Percentiles rank a stretch among this genome's conserved stretches.
phyloP scores from a whole-genome alignment of 78 protist genomes.

The Dictyostelium brefeldianum region DNA sequence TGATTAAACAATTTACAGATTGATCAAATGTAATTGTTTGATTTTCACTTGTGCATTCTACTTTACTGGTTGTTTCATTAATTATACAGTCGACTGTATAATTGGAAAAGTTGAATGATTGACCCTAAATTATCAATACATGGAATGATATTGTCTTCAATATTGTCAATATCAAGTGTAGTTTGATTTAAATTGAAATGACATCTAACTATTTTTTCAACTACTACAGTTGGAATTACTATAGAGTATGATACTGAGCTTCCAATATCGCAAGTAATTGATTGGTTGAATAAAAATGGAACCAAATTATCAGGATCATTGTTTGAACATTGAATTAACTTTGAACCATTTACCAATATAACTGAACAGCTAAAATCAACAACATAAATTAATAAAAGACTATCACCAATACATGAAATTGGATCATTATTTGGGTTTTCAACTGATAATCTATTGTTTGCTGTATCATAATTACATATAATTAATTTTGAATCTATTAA shows the following conservation, averaged over 20 bases:
- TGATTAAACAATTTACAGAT: background rate
- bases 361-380: background rate
- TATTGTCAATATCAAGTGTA: background rate
- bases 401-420: background rate
- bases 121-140: background rate
- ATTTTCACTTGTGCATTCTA: background rate
- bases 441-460: background rate
- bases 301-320: background rate
- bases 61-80: background rate
- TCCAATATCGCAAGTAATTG: background rate
- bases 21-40: background rate
- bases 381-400: background rate
- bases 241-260: background rate
- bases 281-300: background rate
- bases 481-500: background rate
- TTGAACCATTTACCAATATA: background rate
- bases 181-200: background rate
- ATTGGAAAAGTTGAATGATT: background rate
- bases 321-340: background rate
- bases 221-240: background rate
- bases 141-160: background rate
- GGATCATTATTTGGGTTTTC: background rate
- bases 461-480: background rate
- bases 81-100: background rate
- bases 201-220: background rate